Percentiles rank a stretch among this genome's conserved stretches.
Evolutionary conservation across 495 filamentous ascomycete genomes (phyloP).

Genomic region (Achaetomiella virescens): DNA sequence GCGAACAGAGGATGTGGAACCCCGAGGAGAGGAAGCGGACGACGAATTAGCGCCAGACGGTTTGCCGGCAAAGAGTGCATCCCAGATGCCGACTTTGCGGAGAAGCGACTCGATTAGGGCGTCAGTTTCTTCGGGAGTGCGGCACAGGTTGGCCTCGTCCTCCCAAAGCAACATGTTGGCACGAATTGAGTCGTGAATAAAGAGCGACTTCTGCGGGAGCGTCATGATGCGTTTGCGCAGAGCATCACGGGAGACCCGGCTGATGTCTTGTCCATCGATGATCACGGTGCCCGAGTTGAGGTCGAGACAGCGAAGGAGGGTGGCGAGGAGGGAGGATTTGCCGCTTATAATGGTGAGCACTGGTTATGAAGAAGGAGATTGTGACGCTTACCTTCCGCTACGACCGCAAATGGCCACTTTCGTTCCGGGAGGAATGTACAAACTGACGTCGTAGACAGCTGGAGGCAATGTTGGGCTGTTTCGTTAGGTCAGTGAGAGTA

Average conservation of each 20-base stretch:
- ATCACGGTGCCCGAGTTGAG: neutral
- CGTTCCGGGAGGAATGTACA: conserved; percentile 10
- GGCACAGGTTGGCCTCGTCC: neutral
- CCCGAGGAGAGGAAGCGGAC: neutral
- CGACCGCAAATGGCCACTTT: conserved; percentile 20
- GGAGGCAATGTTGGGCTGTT: conserved; percentile 17
- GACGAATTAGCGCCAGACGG: neutral
- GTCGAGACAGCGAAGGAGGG: neutral
- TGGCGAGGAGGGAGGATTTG: conserved; percentile 3
- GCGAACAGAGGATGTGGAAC: neutral
- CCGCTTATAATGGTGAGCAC: neutral
- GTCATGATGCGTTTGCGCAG: conserved; percentile 6
- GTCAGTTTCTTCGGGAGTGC: conserved; percentile 2
- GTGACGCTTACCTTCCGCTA: conserved; percentile 13
- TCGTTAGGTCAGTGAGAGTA: conserved; percentile 32
- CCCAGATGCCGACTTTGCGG: conserved; percentile 10
- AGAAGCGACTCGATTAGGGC: neutral
- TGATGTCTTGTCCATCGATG: conserved; percentile 1
- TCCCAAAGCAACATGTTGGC: conserved; percentile 9
- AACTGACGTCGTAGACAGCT: conserved; percentile 21
- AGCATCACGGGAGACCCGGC: conserved; percentile 5
- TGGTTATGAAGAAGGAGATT: neutral
- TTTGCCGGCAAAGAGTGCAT: conserved; percentile 7
- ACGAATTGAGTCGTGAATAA: conserved; percentile 7
- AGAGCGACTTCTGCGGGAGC: conserved; percentile 5